Evolutionary conservation across 306 rosid genomes (phyloP).

Genomic region (Begonia peltatifolia): DNA sequence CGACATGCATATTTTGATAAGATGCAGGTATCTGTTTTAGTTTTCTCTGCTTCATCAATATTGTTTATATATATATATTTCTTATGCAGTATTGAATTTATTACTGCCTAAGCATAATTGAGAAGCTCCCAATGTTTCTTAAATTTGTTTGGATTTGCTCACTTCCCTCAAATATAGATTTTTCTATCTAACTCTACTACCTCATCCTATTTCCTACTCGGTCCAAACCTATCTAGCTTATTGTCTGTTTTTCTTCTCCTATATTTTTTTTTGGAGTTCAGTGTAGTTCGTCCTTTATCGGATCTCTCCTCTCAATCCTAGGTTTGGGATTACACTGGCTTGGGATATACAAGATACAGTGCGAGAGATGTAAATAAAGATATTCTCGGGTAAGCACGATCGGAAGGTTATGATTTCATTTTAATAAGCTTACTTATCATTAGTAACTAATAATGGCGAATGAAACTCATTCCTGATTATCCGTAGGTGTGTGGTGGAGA

Average conservation of each 20-base stretch:
- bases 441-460: constrained; percentile 9
- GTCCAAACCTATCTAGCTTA: constrained; percentile 1
- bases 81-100: no score
- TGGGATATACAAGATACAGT: constrained; percentile 71
- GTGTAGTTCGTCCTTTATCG: no score
- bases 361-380: constrained; percentile 80
- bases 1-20: constrained; percentile 81
- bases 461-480: constrained; percentile 14
- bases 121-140: no score
- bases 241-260: not conserved
- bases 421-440: constrained; percentile 2
- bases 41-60: constrained; percentile 3
- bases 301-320: constrained; percentile 13
- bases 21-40: constrained; percentile 55
- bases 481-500: constrained; percentile 82
- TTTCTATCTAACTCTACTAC: not conserved
- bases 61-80: constrained; percentile 1
- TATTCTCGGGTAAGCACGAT: constrained; percentile 54
- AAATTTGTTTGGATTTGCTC: not conserved
- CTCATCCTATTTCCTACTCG: not conserved
- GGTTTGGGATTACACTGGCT: constrained; percentile 94
- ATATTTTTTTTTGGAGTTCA: no score
- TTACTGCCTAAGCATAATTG: no score
- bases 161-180: not conserved
- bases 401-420: constrained; percentile 7